These are phyloP conservation scores for Fusarium transvaalense DNA, from an alignment of 2,329 filamentous ascomycete genomes.

Conservation along the genomic window DNA sequence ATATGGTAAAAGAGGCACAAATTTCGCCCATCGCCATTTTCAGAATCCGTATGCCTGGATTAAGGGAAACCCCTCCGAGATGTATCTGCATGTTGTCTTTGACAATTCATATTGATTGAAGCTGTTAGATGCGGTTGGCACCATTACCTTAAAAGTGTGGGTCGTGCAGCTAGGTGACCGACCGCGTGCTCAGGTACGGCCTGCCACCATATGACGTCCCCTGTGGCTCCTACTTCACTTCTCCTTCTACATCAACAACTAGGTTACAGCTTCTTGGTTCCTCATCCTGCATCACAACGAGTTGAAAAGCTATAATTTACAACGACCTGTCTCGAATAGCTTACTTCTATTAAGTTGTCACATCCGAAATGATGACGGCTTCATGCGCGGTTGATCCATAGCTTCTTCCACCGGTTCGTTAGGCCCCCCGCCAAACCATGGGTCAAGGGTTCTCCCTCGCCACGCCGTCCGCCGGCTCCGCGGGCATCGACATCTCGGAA, in stretches of 20 bases:
- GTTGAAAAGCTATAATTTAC: background rate
- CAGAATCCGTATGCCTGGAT: background rate
- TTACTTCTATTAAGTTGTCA: background rate
- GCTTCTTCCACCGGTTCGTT: conserved; percentile 40
- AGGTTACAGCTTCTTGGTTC: background rate
- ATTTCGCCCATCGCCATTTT: no score
- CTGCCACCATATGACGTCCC: conserved; percentile 35
- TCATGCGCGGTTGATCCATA: conserved; percentile 42
- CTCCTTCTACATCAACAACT: conserved; percentile 3
- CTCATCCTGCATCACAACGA: background rate
- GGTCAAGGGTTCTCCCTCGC: conserved; percentile 97
- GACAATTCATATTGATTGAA: background rate
- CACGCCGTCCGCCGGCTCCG: conserved; percentile 89
- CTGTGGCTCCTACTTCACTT: conserved; percentile 17
- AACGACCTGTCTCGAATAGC: background rate
- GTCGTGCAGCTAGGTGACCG: conserved; percentile 11
- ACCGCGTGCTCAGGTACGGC: conserved; percentile 24
- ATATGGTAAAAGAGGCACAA: no score
- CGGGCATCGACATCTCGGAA: conserved; percentile 94
- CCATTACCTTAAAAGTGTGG: background rate
- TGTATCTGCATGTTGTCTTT: background rate
- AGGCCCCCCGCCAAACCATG: conserved; percentile 66
- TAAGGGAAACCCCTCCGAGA: background rate
- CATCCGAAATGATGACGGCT: conserved; percentile 46
- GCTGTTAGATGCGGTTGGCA: background rate